Evolutionary conservation across 441 rosid genomes (phyloP), one percentile per base, ranked within the genome.

Genomic region (Hypseocharis bilobata): DNA sequence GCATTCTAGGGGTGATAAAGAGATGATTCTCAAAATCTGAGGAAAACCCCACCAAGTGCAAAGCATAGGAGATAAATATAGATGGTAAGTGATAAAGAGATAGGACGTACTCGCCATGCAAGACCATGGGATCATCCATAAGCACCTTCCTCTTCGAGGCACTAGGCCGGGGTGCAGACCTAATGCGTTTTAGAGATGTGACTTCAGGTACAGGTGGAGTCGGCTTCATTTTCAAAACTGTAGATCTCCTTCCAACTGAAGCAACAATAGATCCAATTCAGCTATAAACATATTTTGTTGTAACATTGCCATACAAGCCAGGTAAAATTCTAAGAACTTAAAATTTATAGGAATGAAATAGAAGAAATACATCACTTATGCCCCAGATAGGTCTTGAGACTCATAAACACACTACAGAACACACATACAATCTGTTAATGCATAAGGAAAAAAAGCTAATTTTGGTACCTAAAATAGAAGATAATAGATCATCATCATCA

Each of bases 61-160:
- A 22, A 52, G 14, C 6, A 54, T 13, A 17, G 30, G 25, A 6
- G 32, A 14, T 27, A 25, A 55, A 26, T 25, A 25, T 55, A 34
- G 26, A 14, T 4, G 26, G 14, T 55, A 14, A 55, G 2, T 26
- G 14, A 13, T 55, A 26, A 45, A 45, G 6, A 57, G 22, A 57
- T 10, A 54, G 59, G 75, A 85, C 98, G 74, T 91, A 94, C 99
- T 94, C 96, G 88, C 99, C 99, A 59, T 81, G 98, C 79, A 94
- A 81, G 79, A 91, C 98, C 98, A 91, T 88, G 22, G 82, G 74
- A 70, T 94, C 98, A 74, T 94, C 99, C 84, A 91, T 80, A 63
- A 86, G 85, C 80, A 88, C 91, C 87, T 94, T 94, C 83, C 98
- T 89, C 87, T 89, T 94, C 29, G 77, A 67, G 61, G 83, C 76